Conservation (phyloP, 1,284 basidiomycete genomes). For the Malassezia restricta region DNA sequence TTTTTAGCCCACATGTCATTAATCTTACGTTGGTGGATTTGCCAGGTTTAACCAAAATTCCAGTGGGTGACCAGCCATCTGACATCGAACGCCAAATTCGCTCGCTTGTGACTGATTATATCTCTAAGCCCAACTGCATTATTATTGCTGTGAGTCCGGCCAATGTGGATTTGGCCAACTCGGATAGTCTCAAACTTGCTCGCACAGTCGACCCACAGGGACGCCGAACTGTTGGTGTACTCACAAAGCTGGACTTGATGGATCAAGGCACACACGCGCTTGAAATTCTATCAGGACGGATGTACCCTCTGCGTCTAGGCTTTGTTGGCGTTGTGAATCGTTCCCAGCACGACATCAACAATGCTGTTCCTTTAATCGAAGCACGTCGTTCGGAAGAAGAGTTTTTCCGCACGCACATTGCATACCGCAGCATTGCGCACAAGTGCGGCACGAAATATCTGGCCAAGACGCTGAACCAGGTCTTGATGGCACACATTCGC, state of each 20-base stretch:
- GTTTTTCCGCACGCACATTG: slow-evolving; percentile 79
- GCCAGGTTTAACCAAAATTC: slow-evolving; percentile 79
- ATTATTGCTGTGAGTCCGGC: slow-evolving; percentile 97
- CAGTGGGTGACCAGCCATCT: slow-evolving; percentile 71
- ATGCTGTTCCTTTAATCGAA: slow-evolving; percentile 70
- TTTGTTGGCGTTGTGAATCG: slow-evolving; percentile 86
- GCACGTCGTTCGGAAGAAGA: slow-evolving; percentile 75
- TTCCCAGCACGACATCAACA: slow-evolving; percentile 68
- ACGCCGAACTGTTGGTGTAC: slow-evolving; percentile 84
- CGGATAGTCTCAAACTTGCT: slow-evolving; percentile 82
- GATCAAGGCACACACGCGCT: slow-evolving; percentile 65
- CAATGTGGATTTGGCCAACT: slow-evolving; percentile 96
- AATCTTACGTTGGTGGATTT: slow-evolving; percentile 94
- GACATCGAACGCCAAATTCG: slow-evolving; percentile 84
- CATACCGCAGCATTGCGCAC: slow-evolving; percentile 82
- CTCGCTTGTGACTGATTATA: slow-evolving; percentile 83
- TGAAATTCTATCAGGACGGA: slow-evolving; percentile 87
- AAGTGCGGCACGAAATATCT: slow-evolving; percentile 93
- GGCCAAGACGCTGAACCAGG: slow-evolving; percentile 60
- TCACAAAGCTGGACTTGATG: slow-evolving; percentile 99
- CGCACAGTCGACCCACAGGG: slow-evolving; percentile 88
- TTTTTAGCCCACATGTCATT: slow-evolving; percentile 87
- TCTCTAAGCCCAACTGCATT: slow-evolving; percentile 91
- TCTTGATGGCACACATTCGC: slow-evolving; percentile 91
- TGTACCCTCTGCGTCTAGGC: slow-evolving; percentile 88